Percentiles rank a stretch among this genome's conserved stretches.
Conservation (phyloP, 495 filamentous ascomycete genomes). For the Hypoxylon fuscum region DNA sequence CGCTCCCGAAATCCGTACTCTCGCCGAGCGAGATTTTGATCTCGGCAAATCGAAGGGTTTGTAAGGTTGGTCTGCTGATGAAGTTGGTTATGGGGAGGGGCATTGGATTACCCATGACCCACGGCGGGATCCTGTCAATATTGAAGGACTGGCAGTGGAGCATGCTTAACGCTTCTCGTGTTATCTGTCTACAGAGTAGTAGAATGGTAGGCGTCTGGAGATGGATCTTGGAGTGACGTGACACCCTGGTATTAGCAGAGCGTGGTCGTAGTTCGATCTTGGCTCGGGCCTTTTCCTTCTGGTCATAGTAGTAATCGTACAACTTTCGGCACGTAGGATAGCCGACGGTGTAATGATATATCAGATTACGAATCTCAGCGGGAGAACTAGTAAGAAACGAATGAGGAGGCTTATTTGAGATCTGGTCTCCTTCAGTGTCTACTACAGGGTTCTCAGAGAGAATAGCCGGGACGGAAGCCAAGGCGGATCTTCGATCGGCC, state of each 20-base stretch:
- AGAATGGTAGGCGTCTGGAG: conserved; percentile 45
- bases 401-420: neutral
- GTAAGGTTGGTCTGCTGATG: conserved; percentile 42
- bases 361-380: conserved; percentile 46
- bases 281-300: conserved; percentile 36
- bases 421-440: neutral
- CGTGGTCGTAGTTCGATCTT: conserved; percentile 18
- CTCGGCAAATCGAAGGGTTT: conserved; percentile 44
- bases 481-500: conserved; percentile 31
- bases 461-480: conserved; percentile 35
- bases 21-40: conserved; percentile 46
- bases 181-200: conserved; percentile 50
- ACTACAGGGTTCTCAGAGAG: conserved; percentile 17
- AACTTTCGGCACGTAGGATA: conserved; percentile 42
- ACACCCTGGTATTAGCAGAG: conserved; percentile 15
- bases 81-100: conserved; percentile 44
- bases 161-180: conserved; percentile 42
- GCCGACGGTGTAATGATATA: conserved; percentile 41
- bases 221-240: conserved; percentile 17
- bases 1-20: conserved; percentile 35
- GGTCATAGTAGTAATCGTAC: conserved; percentile 42
- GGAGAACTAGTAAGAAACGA: conserved; percentile 44
- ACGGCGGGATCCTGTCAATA: conserved; percentile 50
- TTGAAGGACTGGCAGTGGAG: conserved; percentile 39
- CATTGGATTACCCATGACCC: conserved; percentile 38